Evolutionary conservation across 2,329 filamentous ascomycete species (phyloP), one percentile per base, ranked within the genome.

Genomic region (Juglanconis sp.): DNA sequence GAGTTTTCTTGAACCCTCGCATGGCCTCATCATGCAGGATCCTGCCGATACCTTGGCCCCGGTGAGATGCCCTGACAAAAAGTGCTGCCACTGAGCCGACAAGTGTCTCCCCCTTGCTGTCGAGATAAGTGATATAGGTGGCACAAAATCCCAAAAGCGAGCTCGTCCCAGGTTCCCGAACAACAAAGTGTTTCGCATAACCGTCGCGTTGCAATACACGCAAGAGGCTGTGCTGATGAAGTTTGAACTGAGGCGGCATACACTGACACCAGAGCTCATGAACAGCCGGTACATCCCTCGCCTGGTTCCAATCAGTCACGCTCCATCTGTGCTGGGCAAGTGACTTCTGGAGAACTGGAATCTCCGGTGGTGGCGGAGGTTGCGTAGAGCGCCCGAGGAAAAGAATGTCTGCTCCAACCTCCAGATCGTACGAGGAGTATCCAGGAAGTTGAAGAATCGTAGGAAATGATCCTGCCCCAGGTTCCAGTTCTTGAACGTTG

Each of bases 41-140:
- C 35, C 74, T 68, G 13, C 84, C 84, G 52, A 87, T 76, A 0
- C 84, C 84, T 53, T 74, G 76, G 55, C 74, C 69, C 32, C 79
- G 76, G 67, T 77, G 78, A 1, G 75, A 71, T 38, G 78, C 73
- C 36, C 76, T 77, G 24, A 87, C 83, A 38, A 87, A 69, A 34
- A 87, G 69, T 10, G 79, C 71, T 10, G 83, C 83, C 36, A 87
- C 68, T 3, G 82, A 86, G 8, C 83, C 84, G 51, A 86, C 76
- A 46, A 85, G 72, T 38, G 76, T 76, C 63, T 84, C 79, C 24
- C 76, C 78, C 44, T 75, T 78, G 63, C 78, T 78, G 64, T 84
- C 80, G 50, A 80, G 77, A 68, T 82, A 86, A 4, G 81, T 84
- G 35, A 83, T 81, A 67, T 83, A 87, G 8, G 83, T 86, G 9